Conservation (phyloP, 108 stramenopile genomes). For the Skeletonema marinoi region DNA sequence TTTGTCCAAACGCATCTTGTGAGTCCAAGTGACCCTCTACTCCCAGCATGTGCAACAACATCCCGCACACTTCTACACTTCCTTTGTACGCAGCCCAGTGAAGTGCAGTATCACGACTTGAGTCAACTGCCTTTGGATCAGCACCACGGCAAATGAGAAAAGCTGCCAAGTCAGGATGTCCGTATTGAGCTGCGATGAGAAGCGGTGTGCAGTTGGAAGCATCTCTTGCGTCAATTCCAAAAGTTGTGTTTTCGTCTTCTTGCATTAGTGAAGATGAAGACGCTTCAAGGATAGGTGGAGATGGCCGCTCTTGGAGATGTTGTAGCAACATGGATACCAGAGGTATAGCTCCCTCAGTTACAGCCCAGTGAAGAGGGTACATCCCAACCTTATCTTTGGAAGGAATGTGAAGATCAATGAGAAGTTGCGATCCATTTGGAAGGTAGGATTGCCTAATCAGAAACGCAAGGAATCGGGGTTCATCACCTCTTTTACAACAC, state of each 20-base stretch:
- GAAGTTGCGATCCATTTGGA: constrained; percentile 26
- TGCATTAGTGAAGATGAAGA: constrained; percentile 37
- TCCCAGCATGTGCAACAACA: constrained; percentile 78
- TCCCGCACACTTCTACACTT: constrained; percentile 81
- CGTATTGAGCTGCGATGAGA: constrained; percentile 94
- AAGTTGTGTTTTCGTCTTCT: constrained; percentile 9
- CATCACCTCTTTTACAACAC: constrained; percentile 88
- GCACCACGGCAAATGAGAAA: constrained; percentile 86
- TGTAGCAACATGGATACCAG: constrained; percentile 74
- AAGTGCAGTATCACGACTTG: constrained; percentile 83
- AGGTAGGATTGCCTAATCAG: constrained; percentile 55
- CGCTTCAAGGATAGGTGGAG: constrained; percentile 16
- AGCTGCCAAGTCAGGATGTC: constrained; percentile 90
- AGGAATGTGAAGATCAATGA: constrained; percentile 51
- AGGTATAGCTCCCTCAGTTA: constrained; percentile 85
- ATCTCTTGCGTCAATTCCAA: constrained; percentile 63
- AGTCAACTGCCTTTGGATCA: constrained; percentile 76
- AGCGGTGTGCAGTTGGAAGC: constrained; percentile 89
- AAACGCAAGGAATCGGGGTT: constrained; percentile 66
- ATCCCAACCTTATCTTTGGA: constrained; percentile 86
- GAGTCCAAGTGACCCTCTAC: constrained; percentile 51
- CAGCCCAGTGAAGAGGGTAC: constrained; percentile 96
- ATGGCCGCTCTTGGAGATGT: constrained; percentile 54
- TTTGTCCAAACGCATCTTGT: constrained; percentile 92
- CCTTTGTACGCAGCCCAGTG: constrained; percentile 99